A percentile compares a stretch with the other conserved stretches of the same genome.
phyloP scores from a whole-genome alignment of 768 basidiomycete genomes.

The Phlebiopsis gigantea region DNA sequence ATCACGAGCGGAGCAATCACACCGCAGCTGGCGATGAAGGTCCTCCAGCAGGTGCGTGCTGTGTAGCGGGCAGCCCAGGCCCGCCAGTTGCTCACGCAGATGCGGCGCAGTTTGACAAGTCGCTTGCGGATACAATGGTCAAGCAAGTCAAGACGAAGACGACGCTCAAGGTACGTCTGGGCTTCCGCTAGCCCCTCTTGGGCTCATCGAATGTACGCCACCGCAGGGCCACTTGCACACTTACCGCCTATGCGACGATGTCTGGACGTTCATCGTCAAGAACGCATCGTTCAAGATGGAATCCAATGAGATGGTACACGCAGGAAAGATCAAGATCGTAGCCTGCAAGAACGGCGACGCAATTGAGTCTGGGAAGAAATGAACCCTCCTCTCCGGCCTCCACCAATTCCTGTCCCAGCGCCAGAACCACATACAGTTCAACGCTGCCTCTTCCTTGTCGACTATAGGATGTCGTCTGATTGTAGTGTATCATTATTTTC shows the following conservation, averaged over 20 bases:
- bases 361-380: constrained; percentile 80
- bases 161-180: constrained; percentile 67
- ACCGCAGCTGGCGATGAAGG: constrained; percentile 97
- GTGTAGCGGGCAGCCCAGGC: neutral
- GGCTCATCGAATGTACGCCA: neutral
- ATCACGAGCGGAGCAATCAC: constrained; percentile 96
- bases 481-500: constrained; percentile 1
- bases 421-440: neutral
- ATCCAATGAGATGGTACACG: constrained; percentile 67
- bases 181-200: neutral
- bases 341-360: constrained; percentile 96
- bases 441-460: neutral
- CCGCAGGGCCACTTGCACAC: constrained; percentile 79
- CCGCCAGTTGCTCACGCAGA: neutral
- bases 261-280: constrained; percentile 98
- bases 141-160: constrained; percentile 96
- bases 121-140: constrained; percentile 86
- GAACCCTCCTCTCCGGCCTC: neutral
- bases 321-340: constrained; percentile 91
- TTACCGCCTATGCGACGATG: constrained; percentile 91
- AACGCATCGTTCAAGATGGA: constrained; percentile 96
- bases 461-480: neutral
- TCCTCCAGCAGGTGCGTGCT: constrained; percentile 80
- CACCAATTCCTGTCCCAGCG: neutral
- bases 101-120: constrained; percentile 82